Base-by-base conservation (phyloP, 2,329 filamentous ascomycete species). In the Amauroascus verrucosus region DNA sequence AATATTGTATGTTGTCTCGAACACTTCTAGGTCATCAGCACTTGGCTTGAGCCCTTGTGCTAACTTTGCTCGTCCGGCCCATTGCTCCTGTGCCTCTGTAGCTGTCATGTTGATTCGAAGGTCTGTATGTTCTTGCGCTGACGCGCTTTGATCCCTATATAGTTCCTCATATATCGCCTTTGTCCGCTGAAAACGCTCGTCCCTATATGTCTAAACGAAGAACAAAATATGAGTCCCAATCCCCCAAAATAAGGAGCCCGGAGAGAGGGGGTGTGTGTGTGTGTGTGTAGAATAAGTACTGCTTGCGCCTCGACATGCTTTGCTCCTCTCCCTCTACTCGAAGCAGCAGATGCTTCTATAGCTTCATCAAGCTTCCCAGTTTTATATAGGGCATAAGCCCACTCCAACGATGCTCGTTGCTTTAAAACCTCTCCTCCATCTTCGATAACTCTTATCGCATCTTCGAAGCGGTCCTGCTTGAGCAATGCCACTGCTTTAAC, bases 1-100 rank as follows among this genome's bases (percentile, higher is more conserved):
- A 7, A 79, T 77, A 65, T 84, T 84, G 66, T 81, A 84, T 2
- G 79, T 76, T 3, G 78, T 83, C 64, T 84, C 81, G 56, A 84
- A 84, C 0, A 77, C 75, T 56, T 83, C 79, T 51, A 84, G 63
- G 61, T 83, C 81, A 60, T 82, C 79, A 59, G 78, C 71, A 18
- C 69, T 73, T 5, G 77, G 74, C 62, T 76, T 76, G 63, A 75
- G 77, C 64, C 75, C 77, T 55, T 72, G 69, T 35, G 75, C 74
- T 33, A 75, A 64, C 54, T 77, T 69, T 24, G 75, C 71, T 53
- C 75, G 70, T 40, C 77, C 77, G 40, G 74, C 70, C 81, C 81
- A 84, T 60, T 81, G 75, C 50, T 82, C 64, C 62, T 84, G 81
- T 33, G 81, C 80, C 63, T 83, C 77, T 33, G 77, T 74, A 5